Evolutionary conservation across 371 early-diverging fungal genomes (phyloP).

Genomic region (Lichtheimia ornata): DNA sequence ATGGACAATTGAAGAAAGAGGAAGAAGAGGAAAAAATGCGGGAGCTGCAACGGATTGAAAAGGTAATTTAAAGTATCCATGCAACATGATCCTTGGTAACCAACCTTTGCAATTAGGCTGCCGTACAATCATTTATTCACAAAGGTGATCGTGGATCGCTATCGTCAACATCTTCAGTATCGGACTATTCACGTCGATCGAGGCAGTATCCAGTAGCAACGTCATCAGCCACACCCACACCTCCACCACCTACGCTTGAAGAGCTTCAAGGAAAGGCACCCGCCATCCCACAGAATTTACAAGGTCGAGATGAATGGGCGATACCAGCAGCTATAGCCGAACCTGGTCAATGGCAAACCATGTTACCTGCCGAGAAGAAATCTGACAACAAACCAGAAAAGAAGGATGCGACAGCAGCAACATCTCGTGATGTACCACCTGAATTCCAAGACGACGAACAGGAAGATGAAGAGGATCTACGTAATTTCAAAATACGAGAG

Average conservation of each 20-base stretch:
- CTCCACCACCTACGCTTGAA: constrained; percentile 21
- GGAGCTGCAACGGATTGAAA: constrained; percentile 66
- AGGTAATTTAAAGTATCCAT: constrained; percentile 28
- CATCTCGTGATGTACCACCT: constrained; percentile 30
- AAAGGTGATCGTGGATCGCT: not conserved
- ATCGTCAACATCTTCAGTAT: constrained; percentile 4
- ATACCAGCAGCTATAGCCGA: constrained; percentile 27
- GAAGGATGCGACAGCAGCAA: constrained; percentile 14
- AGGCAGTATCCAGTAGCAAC: constrained; percentile 5
- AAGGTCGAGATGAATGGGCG: constrained; percentile 45
- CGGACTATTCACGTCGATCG: not conserved
- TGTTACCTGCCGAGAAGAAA: constrained; percentile 17
- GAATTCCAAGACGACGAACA: constrained; percentile 51
- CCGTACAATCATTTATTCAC: not conserved
- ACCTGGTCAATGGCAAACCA: constrained; percentile 46
- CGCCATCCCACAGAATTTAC: constrained; percentile 8
- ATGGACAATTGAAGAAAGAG: constrained; percentile 55
- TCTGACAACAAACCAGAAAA: constrained; percentile 10
- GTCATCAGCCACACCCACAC: constrained; percentile 4
- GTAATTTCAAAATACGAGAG: constrained; percentile 55
- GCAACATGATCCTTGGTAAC: not conserved
- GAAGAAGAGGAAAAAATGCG: constrained; percentile 51
- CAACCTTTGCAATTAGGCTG: not conserved
- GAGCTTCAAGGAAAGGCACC: constrained; percentile 9
- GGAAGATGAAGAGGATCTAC: constrained; percentile 50